Percentiles rank a stretch among this genome's conserved stretches.
These are phyloP conservation scores for Xanthoparmelia taractica DNA, from an alignment of 495 filamentous ascomycete species.

Conservation along the genomic window DNA sequence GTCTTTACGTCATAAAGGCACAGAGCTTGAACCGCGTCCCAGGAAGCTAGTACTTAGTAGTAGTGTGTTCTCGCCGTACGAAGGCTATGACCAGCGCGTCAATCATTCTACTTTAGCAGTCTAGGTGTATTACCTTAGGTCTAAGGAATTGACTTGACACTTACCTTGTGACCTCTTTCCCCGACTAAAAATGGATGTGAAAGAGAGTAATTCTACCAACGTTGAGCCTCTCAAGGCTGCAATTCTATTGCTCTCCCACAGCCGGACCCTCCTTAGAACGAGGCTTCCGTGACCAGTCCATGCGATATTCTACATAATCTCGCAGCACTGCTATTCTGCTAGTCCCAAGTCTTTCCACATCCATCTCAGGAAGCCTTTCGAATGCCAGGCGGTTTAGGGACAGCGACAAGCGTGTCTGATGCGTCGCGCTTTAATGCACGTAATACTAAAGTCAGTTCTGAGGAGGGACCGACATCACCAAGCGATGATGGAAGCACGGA, in stretches of 20 bases:
- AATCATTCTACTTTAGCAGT: neutral
- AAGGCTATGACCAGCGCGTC: no score
- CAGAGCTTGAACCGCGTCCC: no score
- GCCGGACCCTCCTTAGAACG: neutral
- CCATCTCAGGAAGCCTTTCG: no score
- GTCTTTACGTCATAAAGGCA: no score
- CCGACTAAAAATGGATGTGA: neutral
- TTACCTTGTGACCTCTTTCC: no score
- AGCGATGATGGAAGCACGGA: constrained; percentile 13
- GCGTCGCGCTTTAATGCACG: neutral
- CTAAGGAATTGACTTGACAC: no score
- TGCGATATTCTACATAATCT: neutral
- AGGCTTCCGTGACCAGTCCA: neutral
- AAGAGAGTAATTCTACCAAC: neutral
- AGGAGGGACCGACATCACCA: neutral
- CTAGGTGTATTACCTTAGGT: neutral
- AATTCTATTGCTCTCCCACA: neutral
- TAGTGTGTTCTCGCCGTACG: no score
- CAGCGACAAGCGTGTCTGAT: neutral
- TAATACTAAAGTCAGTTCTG: neutral
- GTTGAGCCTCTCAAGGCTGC: neutral
- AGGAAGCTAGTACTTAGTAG: no score
- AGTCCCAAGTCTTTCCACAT: neutral
- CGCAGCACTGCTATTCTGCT: neutral
- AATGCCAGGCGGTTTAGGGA: neutral